phyloP scores from a whole-genome alignment of 192 early-diverging fungal genomes.

The Backusella mclennaniae region DNA sequence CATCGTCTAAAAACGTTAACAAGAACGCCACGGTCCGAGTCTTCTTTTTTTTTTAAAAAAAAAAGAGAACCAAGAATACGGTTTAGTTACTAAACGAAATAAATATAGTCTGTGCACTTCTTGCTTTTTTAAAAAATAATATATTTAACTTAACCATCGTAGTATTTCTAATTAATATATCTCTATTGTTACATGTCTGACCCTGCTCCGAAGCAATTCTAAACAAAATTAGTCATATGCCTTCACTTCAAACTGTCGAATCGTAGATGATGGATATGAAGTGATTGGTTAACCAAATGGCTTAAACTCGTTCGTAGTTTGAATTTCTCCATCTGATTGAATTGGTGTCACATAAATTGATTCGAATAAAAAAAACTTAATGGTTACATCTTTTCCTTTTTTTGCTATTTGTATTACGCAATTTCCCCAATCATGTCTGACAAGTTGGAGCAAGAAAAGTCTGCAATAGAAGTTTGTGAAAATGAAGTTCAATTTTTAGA shows the following conservation, averaged over 20 bases:
- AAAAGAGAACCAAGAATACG: background rate
- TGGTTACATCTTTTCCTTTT: background rate
- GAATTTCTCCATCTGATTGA: background rate
- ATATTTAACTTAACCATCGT: background rate
- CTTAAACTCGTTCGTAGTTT: background rate
- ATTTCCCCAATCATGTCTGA: conserved; percentile 16
- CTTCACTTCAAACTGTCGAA: background rate
- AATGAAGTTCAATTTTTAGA: conserved; percentile 13
- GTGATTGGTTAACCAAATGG: background rate
- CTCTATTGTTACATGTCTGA: background rate
- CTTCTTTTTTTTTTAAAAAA: background rate
- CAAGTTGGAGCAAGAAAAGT: conserved; percentile 9
- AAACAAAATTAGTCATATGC: background rate
- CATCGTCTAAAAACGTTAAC: background rate
- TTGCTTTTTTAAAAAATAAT: background rate
- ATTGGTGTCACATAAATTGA: background rate
- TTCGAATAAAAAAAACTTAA: background rate
- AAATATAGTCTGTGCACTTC: background rate
- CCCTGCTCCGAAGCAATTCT: background rate
- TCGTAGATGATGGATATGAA: background rate
- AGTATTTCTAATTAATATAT: background rate
- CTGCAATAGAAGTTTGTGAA: background rate
- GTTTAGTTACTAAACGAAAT: background rate
- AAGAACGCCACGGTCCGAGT: background rate
- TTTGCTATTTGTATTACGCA: background rate